phyloP scores from a whole-genome alignment of 345 rosid species.

The Populus tremula region DNA sequence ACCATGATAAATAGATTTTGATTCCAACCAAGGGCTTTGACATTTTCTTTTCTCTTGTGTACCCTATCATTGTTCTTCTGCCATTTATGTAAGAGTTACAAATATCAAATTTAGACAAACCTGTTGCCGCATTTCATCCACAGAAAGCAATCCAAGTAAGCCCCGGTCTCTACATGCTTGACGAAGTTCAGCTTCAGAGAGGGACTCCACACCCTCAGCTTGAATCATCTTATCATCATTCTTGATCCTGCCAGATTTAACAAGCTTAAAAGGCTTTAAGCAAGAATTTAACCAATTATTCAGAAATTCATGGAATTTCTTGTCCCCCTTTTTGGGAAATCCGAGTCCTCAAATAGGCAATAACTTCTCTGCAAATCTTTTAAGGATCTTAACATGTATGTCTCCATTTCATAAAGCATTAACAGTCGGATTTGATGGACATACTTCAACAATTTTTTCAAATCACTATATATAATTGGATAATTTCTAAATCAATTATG shows the following conservation, averaged over 20 bases:
- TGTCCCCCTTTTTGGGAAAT: neutral
- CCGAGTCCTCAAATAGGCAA: neutral
- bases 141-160: constrained; percentile 81
- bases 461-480: neutral
- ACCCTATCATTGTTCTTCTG: constrained; percentile 4
- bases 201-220: constrained; percentile 91
- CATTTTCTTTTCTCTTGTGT: neutral
- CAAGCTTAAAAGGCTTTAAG: neutral
- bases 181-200: constrained; percentile 84
- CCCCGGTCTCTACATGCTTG: constrained; percentile 97
- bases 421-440: neutral
- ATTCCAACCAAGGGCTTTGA: neutral
- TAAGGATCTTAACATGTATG: neutral
- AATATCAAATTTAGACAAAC: constrained; percentile 26
- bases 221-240: constrained; percentile 89
- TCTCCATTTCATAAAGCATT: neutral
- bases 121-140: constrained; percentile 94
- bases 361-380: neutral
- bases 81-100: neutral
- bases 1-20: no score
- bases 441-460: neutral
- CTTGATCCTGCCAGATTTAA: constrained; percentile 63
- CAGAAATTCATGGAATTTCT: neutral
- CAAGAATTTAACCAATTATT: neutral
- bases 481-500: constrained; percentile 5